phyloP scores from a whole-genome alignment of 345 rosid species.

The sweet orange (Citrus sinensis) region DVS_A1.0 CM039163.1:52229001-52229500 shows the following conservation, averaged over 20 bases:
- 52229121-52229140: too few relatives aligned
- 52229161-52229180: neutral
- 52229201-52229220: too few relatives aligned
- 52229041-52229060: too few relatives aligned
- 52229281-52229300: too few relatives aligned
- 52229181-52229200: neutral
- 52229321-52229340: neutral
- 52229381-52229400: slow-evolving; percentile 83
- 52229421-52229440: slow-evolving; percentile 51
- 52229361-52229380: slow-evolving; percentile 73
- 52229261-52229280: too few relatives aligned
- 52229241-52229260: too few relatives aligned
- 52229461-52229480: slow-evolving; percentile 79
- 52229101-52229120: too few relatives aligned
- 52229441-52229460: slow-evolving; percentile 70
- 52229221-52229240: too few relatives aligned
- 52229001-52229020: too few relatives aligned
- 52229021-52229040: too few relatives aligned
- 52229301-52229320: neutral
- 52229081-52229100: too few relatives aligned
- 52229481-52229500: slow-evolving; percentile 71
- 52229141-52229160: neutral
- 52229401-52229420: slow-evolving; percentile 73
- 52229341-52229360: slow-evolving; percentile 52
- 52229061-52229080: too few relatives aligned